phyloP scores from a whole-genome alignment of 345 rosid genomes.

The Eucalyptus decipiens region DNA sequence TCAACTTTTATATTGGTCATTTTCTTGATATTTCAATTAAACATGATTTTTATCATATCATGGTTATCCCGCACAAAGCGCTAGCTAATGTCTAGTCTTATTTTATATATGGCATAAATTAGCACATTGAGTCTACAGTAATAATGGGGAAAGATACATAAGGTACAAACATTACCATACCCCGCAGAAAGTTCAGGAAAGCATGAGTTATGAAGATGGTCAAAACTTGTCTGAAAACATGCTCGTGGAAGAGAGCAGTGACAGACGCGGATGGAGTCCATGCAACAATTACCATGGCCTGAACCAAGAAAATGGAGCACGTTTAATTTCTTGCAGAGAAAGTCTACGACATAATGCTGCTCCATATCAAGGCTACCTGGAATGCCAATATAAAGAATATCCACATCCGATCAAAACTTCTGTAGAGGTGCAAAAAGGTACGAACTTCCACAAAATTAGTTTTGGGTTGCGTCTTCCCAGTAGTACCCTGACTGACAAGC shows the following conservation, averaged over 20 bases:
- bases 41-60: background rate
- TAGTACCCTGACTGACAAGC: conserved; percentile 36
- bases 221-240: conserved; percentile 50
- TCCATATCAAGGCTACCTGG: conserved; percentile 39
- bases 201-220: conserved; percentile 84
- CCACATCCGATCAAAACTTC: conserved; percentile 99
- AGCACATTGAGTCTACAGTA: background rate
- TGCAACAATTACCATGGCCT: conserved; percentile 92
- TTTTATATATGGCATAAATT: background rate
- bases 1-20: background rate
- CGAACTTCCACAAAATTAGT: conserved; percentile 98
- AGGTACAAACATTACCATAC: conserved; percentile 14
- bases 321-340: background rate
- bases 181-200: conserved; percentile 81
- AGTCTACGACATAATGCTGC: background rate
- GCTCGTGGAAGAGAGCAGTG: conserved; percentile 42
- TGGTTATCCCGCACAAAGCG: background rate
- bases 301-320: conserved; percentile 8
- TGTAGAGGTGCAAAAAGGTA: conserved; percentile 85
- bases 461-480: conserved; percentile 67
- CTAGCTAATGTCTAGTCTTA: background rate
- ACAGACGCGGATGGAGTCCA: conserved; percentile 76
- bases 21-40: background rate
- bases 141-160: background rate
- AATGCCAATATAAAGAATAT: conserved; percentile 78